Base-by-base conservation (phyloP, 129 eudicot species). In the Centella asiatica region DNA sequence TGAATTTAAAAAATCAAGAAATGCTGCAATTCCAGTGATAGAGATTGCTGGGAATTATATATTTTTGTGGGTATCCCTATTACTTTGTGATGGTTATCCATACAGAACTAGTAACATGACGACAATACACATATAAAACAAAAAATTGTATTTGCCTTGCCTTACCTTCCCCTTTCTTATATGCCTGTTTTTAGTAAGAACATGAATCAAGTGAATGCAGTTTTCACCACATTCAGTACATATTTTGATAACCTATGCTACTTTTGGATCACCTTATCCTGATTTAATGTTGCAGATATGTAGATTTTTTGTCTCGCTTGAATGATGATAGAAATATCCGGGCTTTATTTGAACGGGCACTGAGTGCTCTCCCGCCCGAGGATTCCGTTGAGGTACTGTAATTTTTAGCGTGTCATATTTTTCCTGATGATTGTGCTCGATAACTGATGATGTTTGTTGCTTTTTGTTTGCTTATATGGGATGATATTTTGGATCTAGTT, bases 321-420 rank as follows among this genome's bases (percentile, higher is more conserved):
- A 93, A 88, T 70, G 99, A 93, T 71, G 99, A 93, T 68, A 88
- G 96, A 72, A 93, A 93, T 70, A 85, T 85, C 55, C 82, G 99
- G 72, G 99, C 99, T 62, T 83, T 93, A 61, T 93, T 93, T 82
- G 99, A 93, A 70, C 86, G 99, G 17, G 95, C 99, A 25, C 73
- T 93, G 69, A 93, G 95, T 68, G 78, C 99, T 2, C 93, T 93
- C 40, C 95, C 95, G 36, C 92, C 99, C 5, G 95, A 85, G 67
- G 84, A 80, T 65, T 88, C 99, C 61, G 77, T 93, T 65, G 99
- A 93, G 99, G 99, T 93, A 62, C 69, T 27, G 64, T 61, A 9
- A 20, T 40, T 32, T 48, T 65, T 44, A 51, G 34, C 24, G 20
- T 23, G 10, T 53, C n/a, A 36, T 29, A 22, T 19, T 65, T 44